Base-by-base conservation (phyloP, 2,329 filamentous ascomycete genomes). In the Diaporthe sp. region DNA sequence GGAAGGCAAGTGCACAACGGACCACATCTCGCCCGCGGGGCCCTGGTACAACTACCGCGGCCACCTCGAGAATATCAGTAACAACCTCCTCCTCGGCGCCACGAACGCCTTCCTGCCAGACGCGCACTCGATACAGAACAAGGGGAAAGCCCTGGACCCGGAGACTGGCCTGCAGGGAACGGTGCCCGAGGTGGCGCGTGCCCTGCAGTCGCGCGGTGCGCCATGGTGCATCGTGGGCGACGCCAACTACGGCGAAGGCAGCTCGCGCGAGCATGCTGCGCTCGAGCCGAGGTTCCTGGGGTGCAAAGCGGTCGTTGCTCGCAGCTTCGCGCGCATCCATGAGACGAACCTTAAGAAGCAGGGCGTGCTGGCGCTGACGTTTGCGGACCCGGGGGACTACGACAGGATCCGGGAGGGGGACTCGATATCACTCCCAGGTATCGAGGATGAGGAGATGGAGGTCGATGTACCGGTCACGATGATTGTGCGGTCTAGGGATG, bases 281-380 rank as follows among this genome's bases (percentile, higher is more conserved):
- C 90, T 97, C 75, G 94, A 97, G 88, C 95, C 94, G 79, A 90
- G 94, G 82, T 94, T 95, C 87, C 90, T 97, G 76, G 94, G 94
- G 79, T 94, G 94, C 84, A 89, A 95, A 80, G 92, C 94, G 79
- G 94, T 97, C 85, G 94, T 97, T 82, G 92, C 91, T 82, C 92
- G 92, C 85, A 92, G 90, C 76, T 97, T 97, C 85, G 95, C 94
- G 80, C 93, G 94, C 89, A 97, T 97, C 82, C 94, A 97, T 88
- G 94, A 97, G 89, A 96, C 94, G 84, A 97, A 97, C 88, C 88
- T 97, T 85, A 97, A 97, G 92, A 97, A 97, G 91, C 94, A 95
- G 88, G 72, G 72, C 1, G 82, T 85, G 0, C 80, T 89, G 28
- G 83, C 85, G n/a, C 80, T 88, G 60, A 82, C 82, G 47, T 86